phyloP scores from a whole-genome alignment of 352 stramenopile species.

The Phytophthora fragariaefolia region DNA sequence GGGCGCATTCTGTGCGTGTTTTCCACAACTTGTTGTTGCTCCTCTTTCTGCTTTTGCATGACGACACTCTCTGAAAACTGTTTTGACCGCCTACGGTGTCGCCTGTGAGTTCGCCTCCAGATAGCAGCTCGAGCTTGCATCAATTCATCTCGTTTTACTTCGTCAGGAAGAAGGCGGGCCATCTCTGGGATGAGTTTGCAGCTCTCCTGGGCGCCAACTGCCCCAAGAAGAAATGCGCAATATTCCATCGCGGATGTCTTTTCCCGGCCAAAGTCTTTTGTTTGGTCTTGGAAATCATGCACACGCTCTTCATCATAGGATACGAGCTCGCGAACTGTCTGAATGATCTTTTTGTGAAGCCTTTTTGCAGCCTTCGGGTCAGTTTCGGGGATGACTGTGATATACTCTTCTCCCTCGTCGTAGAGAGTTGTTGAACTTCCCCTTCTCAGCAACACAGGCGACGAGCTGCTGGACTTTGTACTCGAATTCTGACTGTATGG shows the following conservation, averaged over 20 bases:
- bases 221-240: constrained; percentile 75
- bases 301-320: constrained; percentile 74
- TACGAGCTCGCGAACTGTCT: constrained; percentile 68
- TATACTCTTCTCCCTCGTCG: constrained; percentile 61
- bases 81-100: constrained; percentile 76
- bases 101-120: constrained; percentile 61
- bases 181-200: constrained; percentile 80
- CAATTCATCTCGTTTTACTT: constrained; percentile 65
- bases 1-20: constrained; percentile 42
- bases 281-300: constrained; percentile 82
- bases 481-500: constrained; percentile 28
- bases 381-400: constrained; percentile 57
- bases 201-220: constrained; percentile 70
- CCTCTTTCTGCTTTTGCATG: constrained; percentile 63
- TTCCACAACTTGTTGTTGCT: constrained; percentile 45
- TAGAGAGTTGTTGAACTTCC: constrained; percentile 39
- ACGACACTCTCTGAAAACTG: constrained; percentile 82
- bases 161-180: constrained; percentile 71
- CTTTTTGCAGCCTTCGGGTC: constrained; percentile 70
- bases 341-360: constrained; percentile 77
- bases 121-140: constrained; percentile 69
- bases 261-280: constrained; percentile 75
- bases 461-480: constrained; percentile 13
- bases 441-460: constrained; percentile 29
- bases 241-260: constrained; percentile 79